A percentile compares a stretch with the other conserved stretches of the same genome.
These are phyloP conservation scores for Chalciporus sphaerocephalus DNA, from an alignment of 768 basidiomycete species.

Conservation along the genomic window DNA sequence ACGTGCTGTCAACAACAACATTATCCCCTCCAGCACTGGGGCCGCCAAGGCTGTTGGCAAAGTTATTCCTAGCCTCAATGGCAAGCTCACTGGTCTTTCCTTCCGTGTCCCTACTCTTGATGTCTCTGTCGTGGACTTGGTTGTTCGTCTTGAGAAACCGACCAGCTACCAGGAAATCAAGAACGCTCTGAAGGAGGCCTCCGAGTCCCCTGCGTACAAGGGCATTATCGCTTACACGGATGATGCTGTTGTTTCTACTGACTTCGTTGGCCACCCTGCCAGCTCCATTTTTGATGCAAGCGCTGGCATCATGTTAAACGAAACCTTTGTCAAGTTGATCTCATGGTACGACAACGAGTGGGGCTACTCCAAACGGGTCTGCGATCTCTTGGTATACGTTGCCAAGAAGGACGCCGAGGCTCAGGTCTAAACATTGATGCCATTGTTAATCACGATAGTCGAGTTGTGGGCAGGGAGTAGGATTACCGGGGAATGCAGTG, in stretches of 20 bases:
- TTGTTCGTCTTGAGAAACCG: conserved; percentile 82
- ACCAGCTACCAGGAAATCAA: conserved; percentile 92
- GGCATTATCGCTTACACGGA: conserved; percentile 90
- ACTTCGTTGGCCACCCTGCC: conserved; percentile 74
- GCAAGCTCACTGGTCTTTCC: conserved; percentile 94
- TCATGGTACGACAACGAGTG: conserved; percentile 95
- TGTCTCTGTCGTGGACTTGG: conserved; percentile 97
- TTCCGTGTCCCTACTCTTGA: conserved; percentile 98
- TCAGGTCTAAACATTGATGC: conserved; percentile 9
- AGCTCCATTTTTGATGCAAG: conserved; percentile 93
- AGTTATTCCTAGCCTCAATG: conserved; percentile 94
- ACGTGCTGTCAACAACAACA: conserved; percentile 94
- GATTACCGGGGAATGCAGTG: conserved; percentile 3
- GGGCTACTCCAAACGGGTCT: conserved; percentile 91
- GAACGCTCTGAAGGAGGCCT: conserved; percentile 71
- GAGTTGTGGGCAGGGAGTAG: conserved; percentile 11
- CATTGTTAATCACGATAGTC: background rate
- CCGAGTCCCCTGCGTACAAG: conserved; percentile 56
- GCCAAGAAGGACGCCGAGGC: conserved; percentile 63
- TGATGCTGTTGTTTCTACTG: conserved; percentile 88
- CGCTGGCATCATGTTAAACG: conserved; percentile 90
- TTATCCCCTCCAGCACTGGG: conserved; percentile 98
- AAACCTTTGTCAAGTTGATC: conserved; percentile 93
- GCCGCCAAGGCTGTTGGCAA: conserved; percentile 99
- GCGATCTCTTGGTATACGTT: conserved; percentile 80